Evolutionary conservation across 805 yeast species (phyloP), one percentile per base, ranked within the genome.

Genomic region (Barnettozyma pratensis): DNA sequence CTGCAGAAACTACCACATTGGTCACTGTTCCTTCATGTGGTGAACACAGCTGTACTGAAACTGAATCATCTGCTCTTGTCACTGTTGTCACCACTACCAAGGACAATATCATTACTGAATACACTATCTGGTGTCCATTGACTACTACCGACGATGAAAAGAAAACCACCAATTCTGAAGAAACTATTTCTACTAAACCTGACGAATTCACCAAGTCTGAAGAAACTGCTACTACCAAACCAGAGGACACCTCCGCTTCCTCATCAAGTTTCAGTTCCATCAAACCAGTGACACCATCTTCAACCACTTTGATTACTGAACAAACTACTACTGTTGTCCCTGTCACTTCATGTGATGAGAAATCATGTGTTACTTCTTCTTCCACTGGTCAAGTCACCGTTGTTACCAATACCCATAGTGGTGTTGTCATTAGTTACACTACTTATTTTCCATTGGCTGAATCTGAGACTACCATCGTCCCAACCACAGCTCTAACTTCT

Each of bases 101-200:
- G 14, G 49, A 46, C 36, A 65, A 72, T 7, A 45, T 51, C 4
- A 63, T 45, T 40, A 75, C 74, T 11, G 59, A 59, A 19, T 76
- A 67, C 64, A 69, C 74, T 12, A 70, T 75, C 6, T 70, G 68
- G 61, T 70, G 74, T 52, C 75, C 75, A 37, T 49, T 63, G 35
- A 57, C 64, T 38, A 54, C 12, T 35, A n/a, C 43, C 31, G 41
- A 27, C 28, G 37, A 39, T 28, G 27, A 19, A 19, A 35, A 35
- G 9, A 31, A 42, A 14, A 28, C 36, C n/a, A 9, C 41, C 5
- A 9, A 19, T 12, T 11, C 42, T 10, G 7, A 19, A 26, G n/a
- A 31, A 9, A 11, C 41, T 12, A 5, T 42, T 12, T n/a, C 52
- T 11, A 25, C 44, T 12, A 40, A 40, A 7, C 27, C 31, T 39